These are phyloP conservation scores for Iberis pinnata DNA, from an alignment of 345 rosid species.

Conservation along the genomic window DNA sequence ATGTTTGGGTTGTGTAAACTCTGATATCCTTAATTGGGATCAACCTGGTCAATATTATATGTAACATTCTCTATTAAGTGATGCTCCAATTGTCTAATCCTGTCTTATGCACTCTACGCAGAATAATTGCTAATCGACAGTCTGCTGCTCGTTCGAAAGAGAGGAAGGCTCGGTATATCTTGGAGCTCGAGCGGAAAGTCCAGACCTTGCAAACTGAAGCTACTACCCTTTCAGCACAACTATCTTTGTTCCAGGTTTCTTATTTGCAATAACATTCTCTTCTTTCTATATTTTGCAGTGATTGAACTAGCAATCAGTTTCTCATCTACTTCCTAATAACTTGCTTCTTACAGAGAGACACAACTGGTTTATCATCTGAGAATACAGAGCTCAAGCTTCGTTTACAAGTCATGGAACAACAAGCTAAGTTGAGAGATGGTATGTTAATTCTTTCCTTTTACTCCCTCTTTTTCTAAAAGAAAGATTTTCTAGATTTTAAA, in stretches of 20 bases:
- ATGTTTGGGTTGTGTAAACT: no score
- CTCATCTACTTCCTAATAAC: constrained; percentile 16
- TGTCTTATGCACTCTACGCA: constrained; percentile 19
- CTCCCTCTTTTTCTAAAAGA: not conserved
- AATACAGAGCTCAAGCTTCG: constrained; percentile 90
- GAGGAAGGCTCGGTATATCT: constrained; percentile 71
- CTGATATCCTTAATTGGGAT: no score
- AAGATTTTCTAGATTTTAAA: no score
- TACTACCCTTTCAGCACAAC: constrained; percentile 80
- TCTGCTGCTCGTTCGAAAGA: constrained; percentile 93
- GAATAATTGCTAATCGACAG: constrained; percentile 86
- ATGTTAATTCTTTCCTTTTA: constrained; percentile 2
- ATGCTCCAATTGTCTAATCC: not conserved
- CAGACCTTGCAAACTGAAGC: constrained; percentile 89
- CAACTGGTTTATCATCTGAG: constrained; percentile 66
- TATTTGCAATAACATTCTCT: constrained; percentile 11
- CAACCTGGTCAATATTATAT: no score
- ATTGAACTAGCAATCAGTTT: not conserved
- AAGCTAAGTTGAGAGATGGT: constrained; percentile 87
- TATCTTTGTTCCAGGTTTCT: constrained; percentile 72
- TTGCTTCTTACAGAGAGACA: constrained; percentile 60
- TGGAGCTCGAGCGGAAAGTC: constrained; percentile 79
- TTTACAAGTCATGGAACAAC: constrained; percentile 86
- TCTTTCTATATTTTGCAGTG: not conserved
- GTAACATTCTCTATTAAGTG: no score